Base-by-base conservation (phyloP, 129 eudicot species). In the Arctium lappa region DNA sequence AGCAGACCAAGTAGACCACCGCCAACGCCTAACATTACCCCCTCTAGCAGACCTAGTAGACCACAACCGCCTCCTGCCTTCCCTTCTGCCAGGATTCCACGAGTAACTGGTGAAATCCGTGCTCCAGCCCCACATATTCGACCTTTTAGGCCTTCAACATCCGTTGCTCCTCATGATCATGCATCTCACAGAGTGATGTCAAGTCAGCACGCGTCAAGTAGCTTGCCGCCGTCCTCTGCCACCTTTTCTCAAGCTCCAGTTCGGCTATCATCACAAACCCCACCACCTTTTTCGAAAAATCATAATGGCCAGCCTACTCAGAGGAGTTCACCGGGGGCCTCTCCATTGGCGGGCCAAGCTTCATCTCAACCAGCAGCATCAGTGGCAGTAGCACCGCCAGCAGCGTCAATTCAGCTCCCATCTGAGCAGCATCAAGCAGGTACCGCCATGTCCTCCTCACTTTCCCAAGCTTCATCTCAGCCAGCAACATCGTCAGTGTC, bases 41-140 rank as follows among this genome's bases (percentile, higher is more conserved):
- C 69, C 56, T 62, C 83, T 68, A 16, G 46, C 80, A 73, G 87
- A 73, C 33, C 31, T 7, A 66, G 1, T 8, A 66, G 33, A 60
- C 68, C 68, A 60, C 68, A 7, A 60, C 68, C 29, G 8, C 29
- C 68, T 29, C 34, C 71, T 29, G 15, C 34, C 70, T 77, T 86
- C 50, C 86, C 85, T 80, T 69, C 85, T 30, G 37, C 78, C 4
- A 79, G 31, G 13, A 74, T 29, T 13, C 69, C 38, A 37, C 88
- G 89, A 82, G 72, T 70, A 53, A 36, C 69, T 8, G 82, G 86
- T 50, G 92, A 86, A 60, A 75, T 91, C 13, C 96, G 97, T 83
- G 88, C 95, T 56, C 88, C 89, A 5, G 94, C 97, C 34, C 97
- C 97, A 69, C 97, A 93, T 78, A 85, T 93, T 78, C 94, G 85